Percentiles rank a stretch among this genome's conserved stretches.
Conservation (phyloP, 2,329 filamentous ascomycete species). For the Monosporascus sp. region DNA sequence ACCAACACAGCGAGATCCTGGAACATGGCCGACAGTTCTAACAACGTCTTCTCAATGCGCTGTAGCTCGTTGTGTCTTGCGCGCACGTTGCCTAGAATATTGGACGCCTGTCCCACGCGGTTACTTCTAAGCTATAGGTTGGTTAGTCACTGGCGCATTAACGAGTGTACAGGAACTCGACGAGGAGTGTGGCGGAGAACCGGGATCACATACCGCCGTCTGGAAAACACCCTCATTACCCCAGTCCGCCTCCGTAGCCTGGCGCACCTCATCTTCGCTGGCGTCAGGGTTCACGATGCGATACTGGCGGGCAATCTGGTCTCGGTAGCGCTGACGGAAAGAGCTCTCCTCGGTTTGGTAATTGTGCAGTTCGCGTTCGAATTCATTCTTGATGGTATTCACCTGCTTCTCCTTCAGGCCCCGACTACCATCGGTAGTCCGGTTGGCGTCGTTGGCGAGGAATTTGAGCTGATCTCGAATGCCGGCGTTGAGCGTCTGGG, state of each 20-base stretch:
- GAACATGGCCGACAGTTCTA: conserved; percentile 65
- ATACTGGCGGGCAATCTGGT: conserved; percentile 76
- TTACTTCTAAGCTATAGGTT: conserved; percentile 62
- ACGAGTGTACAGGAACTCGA: not conserved
- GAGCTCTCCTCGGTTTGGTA: conserved; percentile 67
- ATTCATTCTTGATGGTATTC: conserved; percentile 63
- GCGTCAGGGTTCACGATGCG: conserved; percentile 77
- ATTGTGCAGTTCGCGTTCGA: conserved; percentile 64
- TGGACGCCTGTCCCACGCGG: conserved; percentile 66
- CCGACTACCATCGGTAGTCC: conserved; percentile 55
- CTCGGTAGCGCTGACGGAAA: conserved; percentile 66
- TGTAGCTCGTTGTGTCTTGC: conserved; percentile 80
- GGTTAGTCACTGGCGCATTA: conserved; percentile 1
- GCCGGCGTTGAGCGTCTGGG: conserved; percentile 65
- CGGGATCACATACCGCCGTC: conserved; percentile 58
- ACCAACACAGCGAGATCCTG: conserved; percentile 69
- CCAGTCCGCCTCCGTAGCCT: conserved; percentile 67
- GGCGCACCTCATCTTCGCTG: conserved; percentile 63
- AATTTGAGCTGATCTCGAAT: conserved; percentile 76
- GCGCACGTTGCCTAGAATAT: conserved; percentile 71
- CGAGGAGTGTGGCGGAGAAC: not conserved
- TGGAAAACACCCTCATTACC: conserved; percentile 77
- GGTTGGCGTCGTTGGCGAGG: conserved; percentile 64
- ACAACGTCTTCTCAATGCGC: conserved; percentile 70
- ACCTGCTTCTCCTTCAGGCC: conserved; percentile 65